Base-by-base conservation (phyloP, 805 yeast species). In the Ogataea paraovalis region DNA sequence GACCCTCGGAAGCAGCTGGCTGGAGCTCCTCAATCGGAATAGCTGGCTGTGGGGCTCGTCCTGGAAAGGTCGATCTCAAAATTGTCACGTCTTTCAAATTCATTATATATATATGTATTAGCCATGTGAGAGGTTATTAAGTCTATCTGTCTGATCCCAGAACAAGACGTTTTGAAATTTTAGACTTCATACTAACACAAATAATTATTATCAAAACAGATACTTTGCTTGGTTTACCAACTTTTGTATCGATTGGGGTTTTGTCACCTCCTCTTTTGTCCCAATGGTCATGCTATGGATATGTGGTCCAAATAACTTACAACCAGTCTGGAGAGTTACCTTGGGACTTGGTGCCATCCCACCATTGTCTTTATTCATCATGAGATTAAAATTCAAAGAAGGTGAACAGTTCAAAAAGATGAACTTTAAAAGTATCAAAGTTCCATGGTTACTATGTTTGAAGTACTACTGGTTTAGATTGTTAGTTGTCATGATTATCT, bases 201-300 rank as follows among this genome's bases (percentile, higher is more conserved):
- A 5, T 10, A 16, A 16, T 9, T 34, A 18, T 34, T 34, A 5
- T 25, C 6, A 25, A 25, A 25, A 25, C 10, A 77, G 97, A 65
- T 90, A 85, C 74, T 90, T 91, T 61, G 78, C 83, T 46, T 82
- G 90, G 87, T 91, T 90, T 68, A 90, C 97, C 38, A 86, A 90
- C 66, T 75, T 79, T 59, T 85, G 85, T 87, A 91, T 91, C 60
- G 97, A 90, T 67, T 57, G 71, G 33, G 97, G 97, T 8, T 91
- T 87, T 59, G 96, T 92, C 33, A 72, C 81, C 30, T 75, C 91
- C 43, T 75, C 97, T 1, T 84, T 92, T 58, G 95, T 89, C 19
- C 96, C 96, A 37, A 74, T 90, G 75, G 88, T 92, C 28, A 64
- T 87, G 58, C 72, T 89, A 48, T 87, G 94, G 89, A 91, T 91